A percentile compares a stretch with the other conserved stretches of the same genome.
Evolutionary conservation across 148 eudicot species (phyloP).

Genomic region (Euryodendron excelsum): DNA sequence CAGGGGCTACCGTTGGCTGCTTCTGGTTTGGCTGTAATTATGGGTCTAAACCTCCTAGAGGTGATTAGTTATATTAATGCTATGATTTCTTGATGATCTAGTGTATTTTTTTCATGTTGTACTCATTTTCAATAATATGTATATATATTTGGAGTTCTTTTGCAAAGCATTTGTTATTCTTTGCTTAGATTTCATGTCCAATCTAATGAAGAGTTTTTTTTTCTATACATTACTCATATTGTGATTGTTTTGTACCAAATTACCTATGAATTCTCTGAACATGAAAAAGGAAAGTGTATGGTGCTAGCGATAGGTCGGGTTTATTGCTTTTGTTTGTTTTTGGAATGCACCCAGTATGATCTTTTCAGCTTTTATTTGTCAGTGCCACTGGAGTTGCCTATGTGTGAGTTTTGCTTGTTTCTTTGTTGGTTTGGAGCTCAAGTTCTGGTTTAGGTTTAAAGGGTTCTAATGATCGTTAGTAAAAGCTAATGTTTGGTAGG

Average conservation of each 20-base stretch:
- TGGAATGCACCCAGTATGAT: background rate
- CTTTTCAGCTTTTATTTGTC: background rate
- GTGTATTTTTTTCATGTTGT: background rate
- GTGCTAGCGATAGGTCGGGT: too few relatives aligned
- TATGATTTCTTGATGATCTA: constrained; percentile 5
- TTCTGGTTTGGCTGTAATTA: constrained; percentile 73
- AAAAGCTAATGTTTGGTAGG: too few relatives aligned
- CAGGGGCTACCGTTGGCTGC: constrained; percentile 92
- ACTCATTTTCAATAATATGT: background rate
- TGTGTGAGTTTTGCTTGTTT: too few relatives aligned
- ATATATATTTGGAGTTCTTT: background rate
- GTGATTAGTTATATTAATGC: constrained; percentile 32
- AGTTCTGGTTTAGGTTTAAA: background rate
- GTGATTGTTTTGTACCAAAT: background rate
- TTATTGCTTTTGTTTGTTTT: background rate
- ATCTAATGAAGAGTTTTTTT: background rate
- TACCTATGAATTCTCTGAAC: background rate
- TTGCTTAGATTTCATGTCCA: background rate
- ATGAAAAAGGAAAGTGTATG: too few relatives aligned
- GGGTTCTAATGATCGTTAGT: too few relatives aligned
- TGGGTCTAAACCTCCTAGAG: constrained; percentile 97
- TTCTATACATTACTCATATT: background rate
- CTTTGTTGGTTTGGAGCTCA: too few relatives aligned
- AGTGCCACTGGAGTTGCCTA: background rate
- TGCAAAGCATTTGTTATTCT: background rate